These are phyloP conservation scores for Paramecium octaurelia DNA, from an alignment of 73 alveolate genomes.

Conservation along the genomic window DNA sequence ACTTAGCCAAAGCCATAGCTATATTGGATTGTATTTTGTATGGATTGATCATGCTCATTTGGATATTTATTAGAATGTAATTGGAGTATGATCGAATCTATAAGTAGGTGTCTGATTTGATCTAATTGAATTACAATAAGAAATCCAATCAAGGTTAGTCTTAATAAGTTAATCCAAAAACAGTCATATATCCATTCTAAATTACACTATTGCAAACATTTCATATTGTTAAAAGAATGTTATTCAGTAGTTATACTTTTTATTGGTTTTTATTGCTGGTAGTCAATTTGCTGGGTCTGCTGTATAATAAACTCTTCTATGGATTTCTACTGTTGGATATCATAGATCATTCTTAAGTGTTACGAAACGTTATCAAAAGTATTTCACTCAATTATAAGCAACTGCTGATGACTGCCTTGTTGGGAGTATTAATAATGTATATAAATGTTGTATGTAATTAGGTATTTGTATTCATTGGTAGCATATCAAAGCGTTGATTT, in stretches of 20 bases:
- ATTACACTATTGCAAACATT: background rate
- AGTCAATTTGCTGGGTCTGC: constrained; percentile 8
- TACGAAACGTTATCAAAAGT: constrained; percentile 58
- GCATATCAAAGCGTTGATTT: constrained; percentile 45
- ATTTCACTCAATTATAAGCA: constrained; percentile 33
- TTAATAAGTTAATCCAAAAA: background rate
- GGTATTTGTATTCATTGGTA: constrained; percentile 31
- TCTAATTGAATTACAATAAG: background rate
- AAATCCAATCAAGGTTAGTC: background rate
- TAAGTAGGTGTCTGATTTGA: constrained; percentile 11
- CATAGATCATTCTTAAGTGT: constrained; percentile 51
- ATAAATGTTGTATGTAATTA: background rate
- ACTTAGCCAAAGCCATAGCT: background rate
- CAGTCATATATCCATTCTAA: background rate
- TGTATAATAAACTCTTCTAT: constrained; percentile 35
- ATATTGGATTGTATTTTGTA: background rate
- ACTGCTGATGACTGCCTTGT: constrained; percentile 58
- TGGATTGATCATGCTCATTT: background rate
- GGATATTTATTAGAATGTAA: constrained; percentile 39
- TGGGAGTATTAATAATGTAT: constrained; percentile 56
- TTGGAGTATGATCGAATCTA: constrained; percentile 19
- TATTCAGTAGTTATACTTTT: constrained; percentile 42
- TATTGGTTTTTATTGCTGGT: constrained; percentile 29
- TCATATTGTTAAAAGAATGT: background rate
- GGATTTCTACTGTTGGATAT: constrained; percentile 52